These are phyloP conservation scores for Sindora glabra DNA, from an alignment of 306 rosid species.

Conservation along the genomic window DNA sequence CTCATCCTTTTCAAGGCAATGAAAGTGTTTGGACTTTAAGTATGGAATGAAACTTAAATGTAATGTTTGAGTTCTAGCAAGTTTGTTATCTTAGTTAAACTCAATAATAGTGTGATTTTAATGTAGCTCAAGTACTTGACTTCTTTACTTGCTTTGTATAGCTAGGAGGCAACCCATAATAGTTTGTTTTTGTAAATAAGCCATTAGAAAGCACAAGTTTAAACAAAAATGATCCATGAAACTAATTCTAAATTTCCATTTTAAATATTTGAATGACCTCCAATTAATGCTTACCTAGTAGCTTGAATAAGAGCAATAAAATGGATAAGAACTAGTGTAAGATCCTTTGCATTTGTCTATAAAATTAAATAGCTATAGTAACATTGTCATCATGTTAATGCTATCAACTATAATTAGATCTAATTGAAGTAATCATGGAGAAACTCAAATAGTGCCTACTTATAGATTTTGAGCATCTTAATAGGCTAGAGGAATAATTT, in stretches of 20 bases:
- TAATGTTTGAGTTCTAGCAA: constrained; percentile 73
- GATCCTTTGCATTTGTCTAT: constrained; percentile 72
- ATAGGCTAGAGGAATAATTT: constrained; percentile 47
- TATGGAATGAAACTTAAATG: constrained; percentile 81
- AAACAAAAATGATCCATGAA: not conserved
- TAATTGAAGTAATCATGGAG: not conserved
- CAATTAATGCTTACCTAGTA: constrained; percentile 53
- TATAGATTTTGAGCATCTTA: constrained; percentile 52
- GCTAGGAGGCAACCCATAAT: constrained; percentile 85
- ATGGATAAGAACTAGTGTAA: constrained; percentile 71
- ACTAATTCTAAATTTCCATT: not conserved
- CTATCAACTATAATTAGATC: not conserved
- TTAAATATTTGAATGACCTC: not conserved
- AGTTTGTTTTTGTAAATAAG: constrained; percentile 58
- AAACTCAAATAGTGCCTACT: not conserved
- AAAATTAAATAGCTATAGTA: constrained; percentile 64
- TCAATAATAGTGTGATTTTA: constrained; percentile 36
- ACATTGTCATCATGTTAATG: not conserved
- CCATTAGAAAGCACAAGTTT: not conserved
- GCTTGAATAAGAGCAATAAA: constrained; percentile 86
- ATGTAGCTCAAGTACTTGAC: constrained; percentile 47
- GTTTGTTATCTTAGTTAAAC: constrained; percentile 90
- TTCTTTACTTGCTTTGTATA: constrained; percentile 59
- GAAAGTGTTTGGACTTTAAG: constrained; percentile 54
- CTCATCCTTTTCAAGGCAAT: constrained; percentile 90